Evolutionary conservation across 495 filamentous ascomycete species (phyloP).

Genomic region (Clohesyomyces aquaticus): DNA sequence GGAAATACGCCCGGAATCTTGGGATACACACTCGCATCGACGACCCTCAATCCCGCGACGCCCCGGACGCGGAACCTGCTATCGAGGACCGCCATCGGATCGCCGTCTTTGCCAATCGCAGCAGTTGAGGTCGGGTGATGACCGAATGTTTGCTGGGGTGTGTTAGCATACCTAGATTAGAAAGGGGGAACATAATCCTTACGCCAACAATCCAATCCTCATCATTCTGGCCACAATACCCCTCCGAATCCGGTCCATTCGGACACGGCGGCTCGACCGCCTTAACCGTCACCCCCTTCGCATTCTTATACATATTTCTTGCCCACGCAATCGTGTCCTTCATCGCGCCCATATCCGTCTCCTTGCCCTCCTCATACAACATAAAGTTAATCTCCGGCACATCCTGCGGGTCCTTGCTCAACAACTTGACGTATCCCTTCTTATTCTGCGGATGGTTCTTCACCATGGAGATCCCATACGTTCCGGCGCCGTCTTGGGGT

Average conservation of each 20-base stretch:
- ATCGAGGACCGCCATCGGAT: slow-evolving; percentile 49
- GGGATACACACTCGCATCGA: slow-evolving; percentile 34
- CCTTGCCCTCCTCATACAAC: slow-evolving; percentile 24
- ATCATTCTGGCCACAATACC: slow-evolving; percentile 28
- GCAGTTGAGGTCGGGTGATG: slow-evolving; percentile 33
- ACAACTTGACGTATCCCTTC: slow-evolving; percentile 26
- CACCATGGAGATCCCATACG: slow-evolving; percentile 34
- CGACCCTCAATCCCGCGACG: slow-evolving; percentile 34
- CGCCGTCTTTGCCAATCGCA: slow-evolving; percentile 46
- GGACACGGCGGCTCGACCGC: slow-evolving; percentile 30
- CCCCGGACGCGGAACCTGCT: slow-evolving; percentile 29
- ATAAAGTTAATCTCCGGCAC: slow-evolving; percentile 36
- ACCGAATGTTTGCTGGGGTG: slow-evolving; percentile 39
- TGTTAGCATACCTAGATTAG: too few species aligned
- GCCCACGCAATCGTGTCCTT: slow-evolving; percentile 35
- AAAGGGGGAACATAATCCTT: too few species aligned
- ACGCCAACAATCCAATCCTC: slow-evolving; percentile 35
- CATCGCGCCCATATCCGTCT: slow-evolving; percentile 28
- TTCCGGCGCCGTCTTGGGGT: slow-evolving; percentile 10
- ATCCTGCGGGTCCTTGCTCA: slow-evolving; percentile 28
- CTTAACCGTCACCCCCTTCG: slow-evolving; percentile 14
- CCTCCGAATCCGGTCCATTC: slow-evolving; percentile 18
- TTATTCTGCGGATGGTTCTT: slow-evolving; percentile 35
- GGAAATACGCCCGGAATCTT: slow-evolving; percentile 36
- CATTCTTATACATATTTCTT: slow-evolving; percentile 18